Conservation (phyloP, 331 rosid species). For the Spiraea crenata region DNA sequence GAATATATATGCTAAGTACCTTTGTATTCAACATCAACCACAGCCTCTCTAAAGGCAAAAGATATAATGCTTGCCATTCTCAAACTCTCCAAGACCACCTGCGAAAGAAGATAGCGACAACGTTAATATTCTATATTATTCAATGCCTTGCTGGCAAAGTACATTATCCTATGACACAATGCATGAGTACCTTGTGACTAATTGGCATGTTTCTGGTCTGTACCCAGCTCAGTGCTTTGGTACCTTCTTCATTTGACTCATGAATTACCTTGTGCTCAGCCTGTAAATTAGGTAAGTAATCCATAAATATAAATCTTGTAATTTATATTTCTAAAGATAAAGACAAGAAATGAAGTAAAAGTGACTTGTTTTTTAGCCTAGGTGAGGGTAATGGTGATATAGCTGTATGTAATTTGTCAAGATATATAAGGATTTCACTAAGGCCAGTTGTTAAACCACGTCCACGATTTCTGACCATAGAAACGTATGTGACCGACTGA, state of each 20-base stretch:
- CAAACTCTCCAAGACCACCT: conserved; percentile 87
- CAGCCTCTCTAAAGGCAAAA: conserved; percentile 91
- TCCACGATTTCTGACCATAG: too few relatives aligned
- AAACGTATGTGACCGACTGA: background rate
- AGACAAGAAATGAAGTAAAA: background rate
- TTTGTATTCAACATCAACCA: conserved; percentile 84
- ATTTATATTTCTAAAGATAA: background rate
- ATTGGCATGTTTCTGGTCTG: conserved; percentile 75
- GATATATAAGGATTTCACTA: background rate
- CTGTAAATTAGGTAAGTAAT: conserved; percentile 29
- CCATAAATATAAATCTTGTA: background rate
- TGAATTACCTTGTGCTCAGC: conserved; percentile 63
- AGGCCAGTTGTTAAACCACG: too few relatives aligned
- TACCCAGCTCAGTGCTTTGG: conserved; percentile 58
- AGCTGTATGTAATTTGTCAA: background rate
- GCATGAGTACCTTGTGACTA: conserved; percentile 52
- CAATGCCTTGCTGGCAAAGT: background rate
- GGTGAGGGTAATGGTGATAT: background rate
- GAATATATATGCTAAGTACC: conserved; percentile 36
- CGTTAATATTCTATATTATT: background rate
- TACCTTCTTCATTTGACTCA: conserved; percentile 45
- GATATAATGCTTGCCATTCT: conserved; percentile 94
- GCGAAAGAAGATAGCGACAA: conserved; percentile 12
- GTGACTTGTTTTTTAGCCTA: background rate
- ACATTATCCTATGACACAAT: background rate